A percentile compares a stretch with the other conserved stretches of the same genome.
These are phyloP conservation scores for Phylloboletellus chloephorus DNA, from an alignment of 1,284 basidiomycete genomes.

Conservation along the genomic window DNA sequence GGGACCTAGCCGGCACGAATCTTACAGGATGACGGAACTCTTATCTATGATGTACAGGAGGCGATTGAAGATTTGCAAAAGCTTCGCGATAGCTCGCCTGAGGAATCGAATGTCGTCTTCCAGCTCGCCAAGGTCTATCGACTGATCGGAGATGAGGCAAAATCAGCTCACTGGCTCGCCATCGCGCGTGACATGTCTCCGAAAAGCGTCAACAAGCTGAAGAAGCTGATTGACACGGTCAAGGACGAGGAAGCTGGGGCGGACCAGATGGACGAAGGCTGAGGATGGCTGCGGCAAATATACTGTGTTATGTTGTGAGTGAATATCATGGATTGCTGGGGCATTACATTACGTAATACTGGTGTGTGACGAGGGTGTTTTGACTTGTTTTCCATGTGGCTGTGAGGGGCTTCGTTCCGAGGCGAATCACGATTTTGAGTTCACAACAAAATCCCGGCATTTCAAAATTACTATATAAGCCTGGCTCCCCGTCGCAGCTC, in stretches of 20 bases:
- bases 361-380: too few relatives aligned
- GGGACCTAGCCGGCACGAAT: constrained; percentile 31
- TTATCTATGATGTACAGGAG: constrained; percentile 45
- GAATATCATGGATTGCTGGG: too few relatives aligned
- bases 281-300: constrained; percentile 11
- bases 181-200: constrained; percentile 82
- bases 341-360: too few relatives aligned
- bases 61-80: constrained; percentile 77
- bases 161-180: constrained; percentile 78
- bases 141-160: constrained; percentile 68
- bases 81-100: constrained; percentile 75
- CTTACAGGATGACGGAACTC: constrained; percentile 17
- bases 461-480: constrained; percentile 35
- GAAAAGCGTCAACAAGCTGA: constrained; percentile 71
- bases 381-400: constrained; percentile 28
- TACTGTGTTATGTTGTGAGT: constrained; percentile 8
- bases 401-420: constrained; percentile 30
- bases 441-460: constrained; percentile 28
- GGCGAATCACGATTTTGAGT: constrained; percentile 26
- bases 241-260: constrained; percentile 57
- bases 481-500: constrained; percentile 1
- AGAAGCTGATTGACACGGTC: constrained; percentile 66
- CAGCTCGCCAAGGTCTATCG: constrained; percentile 90
- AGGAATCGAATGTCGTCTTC: constrained; percentile 93
- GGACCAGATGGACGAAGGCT: constrained; percentile 73